Percentiles rank a stretch among this genome's conserved stretches.
Evolutionary conservation across 805 yeast genomes (phyloP).

Genomic region (Yarrowia phangngaensis): DNA sequence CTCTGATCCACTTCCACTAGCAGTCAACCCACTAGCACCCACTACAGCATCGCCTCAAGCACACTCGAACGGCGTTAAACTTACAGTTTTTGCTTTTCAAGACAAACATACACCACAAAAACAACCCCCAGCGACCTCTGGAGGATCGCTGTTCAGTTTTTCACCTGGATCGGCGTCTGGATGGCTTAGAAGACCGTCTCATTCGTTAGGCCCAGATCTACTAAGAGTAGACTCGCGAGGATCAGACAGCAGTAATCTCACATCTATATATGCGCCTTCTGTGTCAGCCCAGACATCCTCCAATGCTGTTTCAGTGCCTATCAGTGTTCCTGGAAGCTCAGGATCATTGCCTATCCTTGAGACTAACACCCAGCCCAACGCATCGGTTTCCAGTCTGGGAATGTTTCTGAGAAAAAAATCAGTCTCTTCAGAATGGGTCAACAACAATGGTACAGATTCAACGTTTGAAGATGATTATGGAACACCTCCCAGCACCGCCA

Average conservation of each 20-base stretch:
- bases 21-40: conserved; percentile 41
- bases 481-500: conserved; percentile 3
- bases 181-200: conserved; percentile 8
- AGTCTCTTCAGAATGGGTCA: conserved; percentile 1
- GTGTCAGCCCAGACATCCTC: conserved; percentile 3
- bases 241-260: conserved; percentile 1
- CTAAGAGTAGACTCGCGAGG: conserved; percentile 17
- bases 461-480: conserved; percentile 14
- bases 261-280: conserved; percentile 8
- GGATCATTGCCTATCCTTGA: background rate
- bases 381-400: background rate
- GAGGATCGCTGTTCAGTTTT: conserved; percentile 3
- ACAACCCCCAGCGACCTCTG: background rate
- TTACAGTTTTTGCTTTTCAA: conserved; percentile 13
- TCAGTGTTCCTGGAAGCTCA: conserved; percentile 9
- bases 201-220: conserved; percentile 3
- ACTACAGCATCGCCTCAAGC: conserved; percentile 35
- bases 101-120: conserved; percentile 2
- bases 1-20: conserved; percentile 37
- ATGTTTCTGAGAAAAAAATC: conserved; percentile 19
- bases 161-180: conserved; percentile 14
- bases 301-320: conserved; percentile 17
- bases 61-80: conserved; percentile 32
- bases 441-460: conserved; percentile 7
- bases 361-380: background rate